Evolutionary conservation across 2,329 filamentous ascomycete species (phyloP).

Genomic region (Ophiosphaerella narmari): DNA sequence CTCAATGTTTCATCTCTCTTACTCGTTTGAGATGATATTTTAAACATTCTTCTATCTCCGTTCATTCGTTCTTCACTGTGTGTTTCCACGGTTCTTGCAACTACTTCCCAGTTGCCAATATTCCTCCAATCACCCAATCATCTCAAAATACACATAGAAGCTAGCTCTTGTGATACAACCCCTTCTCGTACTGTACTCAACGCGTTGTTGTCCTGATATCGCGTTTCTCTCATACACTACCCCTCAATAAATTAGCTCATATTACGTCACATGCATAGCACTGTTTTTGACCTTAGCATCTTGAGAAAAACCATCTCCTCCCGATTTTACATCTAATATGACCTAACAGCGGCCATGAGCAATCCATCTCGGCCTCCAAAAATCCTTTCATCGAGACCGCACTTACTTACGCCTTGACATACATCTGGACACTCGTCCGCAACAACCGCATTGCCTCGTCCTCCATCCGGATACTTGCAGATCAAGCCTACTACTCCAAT

Average conservation of each 20-base stretch:
- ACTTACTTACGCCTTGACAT: constrained; percentile 83
- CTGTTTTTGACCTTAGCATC: not conserved
- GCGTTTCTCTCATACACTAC: not conserved
- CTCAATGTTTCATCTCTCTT: not conserved
- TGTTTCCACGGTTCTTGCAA: not conserved
- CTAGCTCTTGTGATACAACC: not conserved
- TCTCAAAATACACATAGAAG: not conserved
- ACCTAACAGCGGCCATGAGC: constrained; percentile 37
- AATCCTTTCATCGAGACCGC: constrained; percentile 95
- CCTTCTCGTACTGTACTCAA: not conserved
- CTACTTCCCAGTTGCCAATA: too few relatives aligned
- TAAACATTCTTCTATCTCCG: not conserved
- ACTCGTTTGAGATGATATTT: not conserved
- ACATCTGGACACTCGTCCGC: constrained; percentile 62
- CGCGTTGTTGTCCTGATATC: not conserved
- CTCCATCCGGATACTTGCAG: constrained; percentile 84
- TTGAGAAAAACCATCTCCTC: not conserved
- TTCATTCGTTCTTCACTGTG: not conserved
- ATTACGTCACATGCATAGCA: constrained; percentile 1
- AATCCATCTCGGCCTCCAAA: constrained; percentile 51
- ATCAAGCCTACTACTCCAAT: constrained; percentile 93
- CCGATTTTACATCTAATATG: not conserved
- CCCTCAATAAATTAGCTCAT: not conserved
- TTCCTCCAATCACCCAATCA: constrained; percentile 2
- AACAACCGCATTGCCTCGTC: constrained; percentile 66